phyloP scores from a whole-genome alignment of 495 filamentous ascomycete genomes.

The Amorphotheca resinae region DNA sequence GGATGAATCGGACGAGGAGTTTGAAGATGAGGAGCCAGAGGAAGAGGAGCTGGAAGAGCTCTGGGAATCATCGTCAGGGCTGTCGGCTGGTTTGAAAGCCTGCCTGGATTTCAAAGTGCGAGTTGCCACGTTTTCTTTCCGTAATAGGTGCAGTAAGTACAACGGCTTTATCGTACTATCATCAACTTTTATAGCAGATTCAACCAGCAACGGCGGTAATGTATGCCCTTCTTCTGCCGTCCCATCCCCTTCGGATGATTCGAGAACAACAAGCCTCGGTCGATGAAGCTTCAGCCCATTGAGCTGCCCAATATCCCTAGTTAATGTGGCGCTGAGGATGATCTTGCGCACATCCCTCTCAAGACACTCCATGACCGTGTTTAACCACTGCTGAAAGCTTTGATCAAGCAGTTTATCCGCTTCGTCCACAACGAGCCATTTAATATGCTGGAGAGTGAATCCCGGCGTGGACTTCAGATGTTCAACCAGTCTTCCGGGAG shows the following conservation, averaged over 20 bases:
- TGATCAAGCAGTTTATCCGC: constrained; percentile 85
- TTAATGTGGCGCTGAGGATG: constrained; percentile 88
- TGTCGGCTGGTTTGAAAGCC: neutral
- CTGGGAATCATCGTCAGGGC: constrained; percentile 1
- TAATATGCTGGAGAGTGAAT: constrained; percentile 59
- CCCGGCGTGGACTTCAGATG: constrained; percentile 74
- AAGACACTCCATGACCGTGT: constrained; percentile 53
- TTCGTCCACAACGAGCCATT: constrained; percentile 88
- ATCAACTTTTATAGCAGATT: constrained; percentile 61
- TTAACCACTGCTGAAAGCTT: constrained; percentile 86
- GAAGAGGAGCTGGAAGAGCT: constrained; percentile 23
- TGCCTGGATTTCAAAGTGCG: neutral
- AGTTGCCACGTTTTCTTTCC: constrained; percentile 21
- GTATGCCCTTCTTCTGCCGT: constrained; percentile 19
- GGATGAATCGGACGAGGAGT: constrained; percentile 18
- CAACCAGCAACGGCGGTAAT: constrained; percentile 56
- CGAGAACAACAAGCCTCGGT: constrained; percentile 64
- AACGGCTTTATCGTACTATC: constrained; percentile 75
- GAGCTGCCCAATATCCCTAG: constrained; percentile 69
- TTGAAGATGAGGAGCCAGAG: constrained; percentile 9
- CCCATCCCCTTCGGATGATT: constrained; percentile 18
- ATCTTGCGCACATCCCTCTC: constrained; percentile 46
- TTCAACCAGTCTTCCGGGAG: constrained; percentile 84
- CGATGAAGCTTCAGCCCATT: constrained; percentile 57
- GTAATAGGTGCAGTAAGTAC: constrained; percentile 55